Percentiles rank a stretch among this genome's conserved stretches.
These are phyloP conservation scores for Sclerotinia spermophila DNA, from an alignment of 2,329 filamentous ascomycete species.

Conservation along the genomic window DNA sequence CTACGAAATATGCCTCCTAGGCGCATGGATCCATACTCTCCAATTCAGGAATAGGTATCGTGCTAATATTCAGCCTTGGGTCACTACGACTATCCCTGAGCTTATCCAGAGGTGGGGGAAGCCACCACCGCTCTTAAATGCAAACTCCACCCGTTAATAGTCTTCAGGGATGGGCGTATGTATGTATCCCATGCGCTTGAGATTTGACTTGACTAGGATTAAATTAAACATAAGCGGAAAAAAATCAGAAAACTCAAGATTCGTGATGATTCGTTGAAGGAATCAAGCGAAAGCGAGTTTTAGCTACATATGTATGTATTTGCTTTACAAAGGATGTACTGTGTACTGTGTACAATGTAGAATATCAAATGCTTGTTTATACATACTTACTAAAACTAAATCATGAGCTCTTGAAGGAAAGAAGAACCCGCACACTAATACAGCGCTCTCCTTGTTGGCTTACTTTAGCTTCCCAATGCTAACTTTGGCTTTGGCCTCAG, in stretches of 20 bases:
- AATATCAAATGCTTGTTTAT: background rate
- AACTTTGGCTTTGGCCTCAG: background rate
- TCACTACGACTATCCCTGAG: conserved; percentile 22
- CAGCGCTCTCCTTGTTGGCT: background rate
- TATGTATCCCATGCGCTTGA: conserved; percentile 17
- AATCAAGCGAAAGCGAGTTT: background rate
- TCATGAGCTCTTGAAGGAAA: background rate
- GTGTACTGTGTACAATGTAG: too few species aligned
- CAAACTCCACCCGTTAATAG: conserved; percentile 15
- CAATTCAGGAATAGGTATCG: conserved; percentile 22
- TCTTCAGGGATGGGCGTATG: background rate
- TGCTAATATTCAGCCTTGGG: conserved; percentile 31
- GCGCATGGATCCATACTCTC: conserved; percentile 19
- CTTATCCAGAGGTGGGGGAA: conserved; percentile 7
- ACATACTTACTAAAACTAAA: background rate
- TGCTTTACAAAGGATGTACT: background rate
- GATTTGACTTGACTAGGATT: conserved; percentile 10
- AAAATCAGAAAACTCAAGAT: background rate
- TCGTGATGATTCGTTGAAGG: conserved; percentile 8
- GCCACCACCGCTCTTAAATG: conserved; percentile 1
- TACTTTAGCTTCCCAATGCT: background rate
- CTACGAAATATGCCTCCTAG: conserved; percentile 16
- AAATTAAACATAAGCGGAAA: background rate
- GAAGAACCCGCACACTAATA: background rate
- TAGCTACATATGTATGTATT: background rate